phyloP scores from a whole-genome alignment of 2,329 filamentous ascomycete genomes.

The Paramyrothecium roridum region DNA sequence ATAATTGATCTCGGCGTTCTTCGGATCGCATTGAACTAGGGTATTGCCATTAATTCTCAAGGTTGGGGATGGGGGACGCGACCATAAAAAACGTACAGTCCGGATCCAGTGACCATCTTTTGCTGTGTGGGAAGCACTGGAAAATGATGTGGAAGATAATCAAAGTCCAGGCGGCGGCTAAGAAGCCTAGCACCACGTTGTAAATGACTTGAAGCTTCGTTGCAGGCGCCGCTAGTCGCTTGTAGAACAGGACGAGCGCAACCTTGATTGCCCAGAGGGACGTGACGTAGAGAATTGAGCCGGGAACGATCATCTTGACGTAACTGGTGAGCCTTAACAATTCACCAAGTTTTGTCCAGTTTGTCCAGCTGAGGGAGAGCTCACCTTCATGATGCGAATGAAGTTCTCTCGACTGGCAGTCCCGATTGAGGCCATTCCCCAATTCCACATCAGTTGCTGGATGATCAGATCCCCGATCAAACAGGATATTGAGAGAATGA shows the following conservation, averaged over 20 bases:
- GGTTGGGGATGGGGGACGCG: background rate
- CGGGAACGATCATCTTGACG: conserved; percentile 34
- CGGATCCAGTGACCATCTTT: conserved; percentile 24
- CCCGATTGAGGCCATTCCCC: conserved; percentile 20
- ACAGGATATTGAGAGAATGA: conserved; percentile 12
- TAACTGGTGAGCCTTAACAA: background rate
- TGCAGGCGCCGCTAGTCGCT: conserved; percentile 30
- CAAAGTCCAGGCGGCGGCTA: conserved; percentile 23
- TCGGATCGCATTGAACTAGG: conserved; percentile 14
- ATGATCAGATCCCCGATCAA: conserved; percentile 16
- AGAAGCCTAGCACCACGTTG: conserved; percentile 27
- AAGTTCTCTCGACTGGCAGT: conserved; percentile 16
- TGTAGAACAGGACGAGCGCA: conserved; percentile 37
- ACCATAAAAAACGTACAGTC: conserved; percentile 8
- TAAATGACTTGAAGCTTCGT: conserved; percentile 31
- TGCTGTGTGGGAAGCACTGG: conserved; percentile 31
- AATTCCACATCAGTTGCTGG: conserved; percentile 18
- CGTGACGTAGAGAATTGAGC: conserved; percentile 34
- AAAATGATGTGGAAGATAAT: conserved; percentile 37
- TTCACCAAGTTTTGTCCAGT: too few species aligned
- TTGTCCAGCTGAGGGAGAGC: background rate
- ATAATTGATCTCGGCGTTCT: conserved; percentile 13
- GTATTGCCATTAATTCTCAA: conserved; percentile 1
- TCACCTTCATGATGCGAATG: conserved; percentile 19
- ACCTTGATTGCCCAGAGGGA: conserved; percentile 38